Conservation (phyloP, 164 flowering plant genomes). For the Litsea cubeba region DNA sequence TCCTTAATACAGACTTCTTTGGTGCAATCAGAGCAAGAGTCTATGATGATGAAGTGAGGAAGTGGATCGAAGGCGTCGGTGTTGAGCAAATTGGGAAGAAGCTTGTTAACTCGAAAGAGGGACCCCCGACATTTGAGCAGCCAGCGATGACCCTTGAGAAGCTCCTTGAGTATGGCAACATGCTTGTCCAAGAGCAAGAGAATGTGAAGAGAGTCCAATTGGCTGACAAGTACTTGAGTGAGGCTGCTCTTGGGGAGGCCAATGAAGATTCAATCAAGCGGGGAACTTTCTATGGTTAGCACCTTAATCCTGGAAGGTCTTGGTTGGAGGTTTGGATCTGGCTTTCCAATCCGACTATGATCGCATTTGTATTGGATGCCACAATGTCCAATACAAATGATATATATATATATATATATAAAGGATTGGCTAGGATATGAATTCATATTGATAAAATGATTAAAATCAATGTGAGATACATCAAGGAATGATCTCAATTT, state of each 20-base stretch:
- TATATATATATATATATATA: too few species aligned
- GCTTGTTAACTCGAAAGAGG: conserved; percentile 54
- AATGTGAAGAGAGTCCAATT: conserved; percentile 59
- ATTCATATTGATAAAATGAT: too few species aligned
- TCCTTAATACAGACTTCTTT: conserved; percentile 34
- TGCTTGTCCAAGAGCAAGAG: conserved; percentile 49
- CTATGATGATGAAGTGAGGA: conserved; percentile 50
- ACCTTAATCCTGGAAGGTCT: conserved; percentile 12
- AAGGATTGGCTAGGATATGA: too few species aligned
- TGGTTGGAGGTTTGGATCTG: conserved; percentile 21
- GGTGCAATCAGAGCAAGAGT: conserved; percentile 52
- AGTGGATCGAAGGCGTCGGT: conserved; percentile 41
- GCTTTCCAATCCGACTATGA: too few species aligned
- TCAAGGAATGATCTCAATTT: too few species aligned
- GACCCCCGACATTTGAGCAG: conserved; percentile 50
- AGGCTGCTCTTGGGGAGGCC: conserved; percentile 47
- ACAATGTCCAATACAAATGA: neutral
- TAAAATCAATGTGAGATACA: too few species aligned
- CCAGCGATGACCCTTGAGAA: conserved; percentile 43
- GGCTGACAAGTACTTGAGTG: conserved; percentile 41
- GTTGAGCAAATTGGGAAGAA: conserved; percentile 34
- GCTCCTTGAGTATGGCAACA: conserved; percentile 44
- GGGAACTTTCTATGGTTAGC: conserved; percentile 33
- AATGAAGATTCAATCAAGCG: conserved; percentile 32
- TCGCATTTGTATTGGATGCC: neutral